Conservation (phyloP, 176 grass and related monocot genomes). For the Rhynchospora breviuscula region DNA sequence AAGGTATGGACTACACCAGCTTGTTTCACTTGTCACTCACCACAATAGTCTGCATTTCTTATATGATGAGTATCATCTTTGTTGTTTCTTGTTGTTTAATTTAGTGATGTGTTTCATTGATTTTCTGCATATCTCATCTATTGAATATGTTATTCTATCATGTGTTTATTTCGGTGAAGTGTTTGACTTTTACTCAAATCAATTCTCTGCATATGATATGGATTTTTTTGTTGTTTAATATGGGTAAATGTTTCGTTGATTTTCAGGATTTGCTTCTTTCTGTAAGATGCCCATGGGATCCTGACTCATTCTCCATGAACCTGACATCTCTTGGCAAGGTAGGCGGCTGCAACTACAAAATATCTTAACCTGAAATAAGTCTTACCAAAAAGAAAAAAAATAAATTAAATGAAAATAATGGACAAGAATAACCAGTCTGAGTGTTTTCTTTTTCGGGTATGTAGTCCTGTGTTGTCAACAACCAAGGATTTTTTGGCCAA, state of each 20-base stretch:
- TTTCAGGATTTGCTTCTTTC: background rate
- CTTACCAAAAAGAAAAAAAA: background rate
- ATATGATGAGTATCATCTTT: background rate
- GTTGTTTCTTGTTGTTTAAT: background rate
- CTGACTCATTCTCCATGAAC: background rate
- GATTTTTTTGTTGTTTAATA: no score
- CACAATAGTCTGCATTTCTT: background rate
- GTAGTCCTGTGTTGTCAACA: no score
- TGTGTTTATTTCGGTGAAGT: no score
- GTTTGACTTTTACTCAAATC: no score
- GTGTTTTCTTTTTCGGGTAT: no score
- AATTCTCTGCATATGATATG: no score
- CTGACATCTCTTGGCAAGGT: background rate
- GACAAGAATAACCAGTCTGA: no score
- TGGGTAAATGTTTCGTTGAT: background rate
- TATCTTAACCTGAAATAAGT: background rate
- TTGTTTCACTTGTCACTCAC: background rate
- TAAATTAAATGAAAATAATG: no score
- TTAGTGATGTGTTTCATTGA: no score
- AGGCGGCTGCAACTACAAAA: background rate
- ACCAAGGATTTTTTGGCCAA: no score
- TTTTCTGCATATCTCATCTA: no score
- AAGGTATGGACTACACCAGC: background rate
- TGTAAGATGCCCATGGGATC: background rate
- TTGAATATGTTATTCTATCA: no score